Percentiles rank a stretch among this genome's conserved stretches.
Conservation (phyloP, 2,329 filamentous ascomycete species). For the Colletotrichum acutatum region DNA sequence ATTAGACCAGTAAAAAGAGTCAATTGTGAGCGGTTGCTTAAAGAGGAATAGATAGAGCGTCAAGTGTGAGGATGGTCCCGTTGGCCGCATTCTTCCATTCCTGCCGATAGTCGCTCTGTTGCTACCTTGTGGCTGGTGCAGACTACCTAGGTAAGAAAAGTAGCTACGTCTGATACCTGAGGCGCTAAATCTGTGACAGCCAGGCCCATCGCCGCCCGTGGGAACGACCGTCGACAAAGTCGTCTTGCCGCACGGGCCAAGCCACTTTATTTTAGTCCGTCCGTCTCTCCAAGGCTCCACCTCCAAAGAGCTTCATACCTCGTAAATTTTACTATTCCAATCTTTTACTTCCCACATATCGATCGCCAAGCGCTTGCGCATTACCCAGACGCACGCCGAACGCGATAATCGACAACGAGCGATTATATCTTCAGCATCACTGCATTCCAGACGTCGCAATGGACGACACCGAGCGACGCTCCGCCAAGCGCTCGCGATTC, state of each 20-base stretch:
- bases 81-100: not conserved
- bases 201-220: not conserved
- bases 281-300: slow-evolving; percentile 29
- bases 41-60: not conserved
- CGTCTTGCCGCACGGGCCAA: slow-evolving; percentile 25
- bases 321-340: slow-evolving; percentile 25
- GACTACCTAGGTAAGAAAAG: not conserved
- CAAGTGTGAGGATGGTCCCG: not conserved
- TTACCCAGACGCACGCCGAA: slow-evolving; percentile 7
- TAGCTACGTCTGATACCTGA: slow-evolving; percentile 1
- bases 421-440: not conserved
- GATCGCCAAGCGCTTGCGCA: slow-evolving; percentile 3
- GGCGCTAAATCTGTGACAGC: slow-evolving; percentile 12
- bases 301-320: slow-evolving; percentile 30
- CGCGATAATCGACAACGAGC: not conserved
- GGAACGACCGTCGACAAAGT: not conserved
- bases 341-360: slow-evolving; percentile 1
- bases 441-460: slow-evolving; percentile 48
- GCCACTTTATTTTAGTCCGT: not conserved
- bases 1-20: no score
- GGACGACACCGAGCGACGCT: slow-evolving; percentile 81
- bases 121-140: not conserved
- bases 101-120: not conserved
- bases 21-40: not conserved
- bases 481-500: slow-evolving; percentile 88